phyloP scores from a whole-genome alignment of 306 rosid genomes.

The Pterocarpus santalinus region DNA sequence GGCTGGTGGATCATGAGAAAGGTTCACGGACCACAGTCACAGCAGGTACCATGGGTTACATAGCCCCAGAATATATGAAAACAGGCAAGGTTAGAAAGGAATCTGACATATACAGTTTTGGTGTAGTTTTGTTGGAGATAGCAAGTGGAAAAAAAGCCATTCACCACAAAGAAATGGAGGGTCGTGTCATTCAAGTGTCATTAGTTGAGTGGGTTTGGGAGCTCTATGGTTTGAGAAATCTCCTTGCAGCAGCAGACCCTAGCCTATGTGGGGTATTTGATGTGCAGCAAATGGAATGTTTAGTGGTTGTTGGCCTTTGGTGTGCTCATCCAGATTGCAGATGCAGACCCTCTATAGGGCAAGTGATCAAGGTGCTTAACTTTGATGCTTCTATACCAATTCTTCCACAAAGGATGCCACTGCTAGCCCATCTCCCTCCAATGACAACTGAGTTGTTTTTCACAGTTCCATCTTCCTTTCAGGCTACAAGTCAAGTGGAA shows the following conservation, averaged over 20 bases:
- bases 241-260: constrained; percentile 43
- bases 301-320: constrained; percentile 47
- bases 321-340: constrained; percentile 44
- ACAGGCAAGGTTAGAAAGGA: constrained; percentile 39
- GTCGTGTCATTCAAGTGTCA: not conserved
- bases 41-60: constrained; percentile 50
- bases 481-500: not conserved
- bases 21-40: constrained; percentile 31
- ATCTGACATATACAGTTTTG: constrained; percentile 49
- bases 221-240: constrained; percentile 23
- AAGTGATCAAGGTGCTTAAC: constrained; percentile 49
- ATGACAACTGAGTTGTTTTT: not conserved
- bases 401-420: constrained; percentile 37
- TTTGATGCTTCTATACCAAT: constrained; percentile 46
- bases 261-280: constrained; percentile 37
- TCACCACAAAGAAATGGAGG: not conserved
- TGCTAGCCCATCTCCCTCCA: not conserved
- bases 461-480: not conserved
- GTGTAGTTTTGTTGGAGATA: constrained; percentile 51
- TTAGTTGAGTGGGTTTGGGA: constrained; percentile 55
- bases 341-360: constrained; percentile 41
- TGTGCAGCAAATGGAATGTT: constrained; percentile 38
- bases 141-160: constrained; percentile 49
- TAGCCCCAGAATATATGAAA: constrained; percentile 43
- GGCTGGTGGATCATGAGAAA: constrained; percentile 44